phyloP scores from a whole-genome alignment of 2,329 filamentous ascomycete genomes.

The Hymenoscyphus infarciens region DNA sequence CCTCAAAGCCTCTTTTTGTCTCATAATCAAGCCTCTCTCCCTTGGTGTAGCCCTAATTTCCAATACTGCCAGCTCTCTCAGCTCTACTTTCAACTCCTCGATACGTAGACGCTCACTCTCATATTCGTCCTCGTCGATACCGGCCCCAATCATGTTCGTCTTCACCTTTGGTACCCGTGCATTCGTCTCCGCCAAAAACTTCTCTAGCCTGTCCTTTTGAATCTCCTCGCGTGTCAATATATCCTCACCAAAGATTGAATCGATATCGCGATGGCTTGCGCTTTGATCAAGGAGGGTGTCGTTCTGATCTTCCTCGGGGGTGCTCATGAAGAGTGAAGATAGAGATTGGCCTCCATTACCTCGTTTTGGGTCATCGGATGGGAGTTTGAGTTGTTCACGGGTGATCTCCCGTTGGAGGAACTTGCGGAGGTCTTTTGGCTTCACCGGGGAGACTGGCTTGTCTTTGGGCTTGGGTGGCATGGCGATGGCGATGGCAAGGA shows the following conservation, averaged over 20 bases:
- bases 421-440: background rate
- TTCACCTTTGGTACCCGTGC: background rate
- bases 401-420: slow-evolving; percentile 3
- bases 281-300: background rate
- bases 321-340: background rate
- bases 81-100: background rate
- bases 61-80: background rate
- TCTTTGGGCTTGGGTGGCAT: background rate
- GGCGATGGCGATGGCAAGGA: background rate
- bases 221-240: background rate
- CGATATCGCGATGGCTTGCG: background rate
- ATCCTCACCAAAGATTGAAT: background rate
- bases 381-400: slow-evolving; percentile 1
- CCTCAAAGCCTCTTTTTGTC: slow-evolving; percentile 6
- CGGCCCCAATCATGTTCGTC: background rate
- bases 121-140: background rate
- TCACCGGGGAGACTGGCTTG: background rate
- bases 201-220: background rate
- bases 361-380: background rate
- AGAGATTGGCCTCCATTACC: background rate
- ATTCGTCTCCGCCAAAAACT: background rate
- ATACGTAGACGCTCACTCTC: background rate
- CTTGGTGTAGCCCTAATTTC: background rate
- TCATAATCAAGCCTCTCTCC: slow-evolving; percentile 4
- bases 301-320: background rate